Base-by-base conservation (phyloP, 2,329 filamentous ascomycete genomes). In the Leptographium galeiforme region DNA sequence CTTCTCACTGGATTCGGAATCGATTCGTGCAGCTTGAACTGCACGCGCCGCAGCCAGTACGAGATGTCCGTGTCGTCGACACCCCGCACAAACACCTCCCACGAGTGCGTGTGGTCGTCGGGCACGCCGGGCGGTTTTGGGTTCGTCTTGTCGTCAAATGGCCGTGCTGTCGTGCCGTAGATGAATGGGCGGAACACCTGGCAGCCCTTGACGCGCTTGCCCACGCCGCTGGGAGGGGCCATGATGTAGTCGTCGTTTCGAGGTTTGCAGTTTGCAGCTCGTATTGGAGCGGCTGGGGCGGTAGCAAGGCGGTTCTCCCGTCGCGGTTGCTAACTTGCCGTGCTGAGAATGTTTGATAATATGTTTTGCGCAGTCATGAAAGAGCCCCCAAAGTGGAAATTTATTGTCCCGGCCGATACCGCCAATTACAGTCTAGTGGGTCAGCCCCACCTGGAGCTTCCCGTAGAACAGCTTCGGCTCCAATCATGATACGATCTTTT, bases 11-110 rank as follows among this genome's bases (percentile, higher is more conserved):
- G 87, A 68, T 96, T 95, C 33, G 89, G 84, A 66, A 96, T 97
- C 11, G 91, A 96, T 68, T 97, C 90, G 74, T 96, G 91, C 16
- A 98, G 81, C 69, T 97, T 97, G 72, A 98, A 98, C 67, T 96
- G 90, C 1, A 98, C 91, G 63, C 95, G 91, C 55, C 91, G 88
- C 60, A 97, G 77, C 89, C 93, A 98, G 68, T 95, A 93, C 33
- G 87, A 89, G 60, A 97, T 85, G 64, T 95, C 88, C 56, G 88
- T 87, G 66, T 88, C 87, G 62, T 95, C 89, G 52, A 95, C 76
- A 48, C 90, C 89, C 64, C 87, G 87, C 55, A 98, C 88, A 67
- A 94, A 97, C 58, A 97, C 88, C 63, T 86, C 84, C 93, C 93
- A 98, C 58, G 87, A 88, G 73, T 97, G 94, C 36, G 91, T 97